phyloP scores from a whole-genome alignment of 306 rosid genomes.

The Trichosanthes cucumerina region DNA sequence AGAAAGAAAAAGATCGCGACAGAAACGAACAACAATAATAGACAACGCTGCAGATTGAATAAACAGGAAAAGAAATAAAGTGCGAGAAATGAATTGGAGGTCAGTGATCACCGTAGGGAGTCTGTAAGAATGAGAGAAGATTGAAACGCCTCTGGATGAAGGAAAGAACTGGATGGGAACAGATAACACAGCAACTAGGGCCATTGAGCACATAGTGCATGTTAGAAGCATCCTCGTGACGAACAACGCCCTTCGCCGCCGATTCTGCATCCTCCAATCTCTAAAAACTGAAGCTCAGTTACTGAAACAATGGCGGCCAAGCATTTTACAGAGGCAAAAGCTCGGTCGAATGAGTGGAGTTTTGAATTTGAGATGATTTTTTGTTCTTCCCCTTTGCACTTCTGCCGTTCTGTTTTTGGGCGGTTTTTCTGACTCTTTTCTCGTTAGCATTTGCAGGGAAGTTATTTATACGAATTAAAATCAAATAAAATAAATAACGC shows the following conservation, averaged over 20 bases:
- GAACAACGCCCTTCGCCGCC: slow-evolving; percentile 27
- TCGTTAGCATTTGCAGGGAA: neutral
- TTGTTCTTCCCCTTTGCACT: neutral
- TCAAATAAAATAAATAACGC: neutral
- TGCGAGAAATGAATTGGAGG: neutral
- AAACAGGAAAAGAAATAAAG: neutral
- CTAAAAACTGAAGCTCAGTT: neutral
- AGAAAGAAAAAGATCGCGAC: neutral
- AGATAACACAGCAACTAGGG: slow-evolving; percentile 42
- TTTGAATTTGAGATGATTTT: neutral
- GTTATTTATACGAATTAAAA: neutral
- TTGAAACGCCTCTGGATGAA: slow-evolving; percentile 34
- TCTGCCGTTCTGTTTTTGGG: slow-evolving; percentile 1
- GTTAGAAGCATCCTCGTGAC: slow-evolving; percentile 52
- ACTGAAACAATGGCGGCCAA: neutral
- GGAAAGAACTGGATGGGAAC: slow-evolving; percentile 50
- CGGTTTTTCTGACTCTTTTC: neutral
- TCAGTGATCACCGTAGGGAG: slow-evolving; percentile 44
- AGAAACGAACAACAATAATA: neutral
- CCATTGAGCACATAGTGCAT: slow-evolving; percentile 47
- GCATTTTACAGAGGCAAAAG: neutral
- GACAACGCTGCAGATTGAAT: neutral
- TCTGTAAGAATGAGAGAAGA: slow-evolving; percentile 48
- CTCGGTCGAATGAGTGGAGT: neutral
- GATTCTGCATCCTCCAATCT: slow-evolving; percentile 49